These are phyloP conservation scores for Cryptosporidium ryanae DNA, from an alignment of 169 alveolate genomes.

Conservation along the genomic window DNA sequence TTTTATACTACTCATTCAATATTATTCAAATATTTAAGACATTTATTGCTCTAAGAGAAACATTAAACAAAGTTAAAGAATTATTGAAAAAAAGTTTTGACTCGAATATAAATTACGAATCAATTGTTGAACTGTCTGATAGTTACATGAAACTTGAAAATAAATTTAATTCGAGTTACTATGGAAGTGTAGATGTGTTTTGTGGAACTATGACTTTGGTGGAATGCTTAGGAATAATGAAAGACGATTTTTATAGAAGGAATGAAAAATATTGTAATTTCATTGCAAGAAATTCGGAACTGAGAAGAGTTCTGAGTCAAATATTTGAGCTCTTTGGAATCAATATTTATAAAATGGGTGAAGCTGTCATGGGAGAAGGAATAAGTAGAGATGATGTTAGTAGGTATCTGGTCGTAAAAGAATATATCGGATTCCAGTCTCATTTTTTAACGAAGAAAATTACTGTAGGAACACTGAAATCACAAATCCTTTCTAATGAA, in stretches of 20 bases:
- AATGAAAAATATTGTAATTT: slow-evolving; percentile 19
- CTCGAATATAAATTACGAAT: not conserved
- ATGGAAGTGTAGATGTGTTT: not conserved
- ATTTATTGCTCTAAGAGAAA: not conserved
- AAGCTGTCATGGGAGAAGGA: not conserved
- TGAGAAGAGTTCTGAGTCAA: slow-evolving; percentile 9
- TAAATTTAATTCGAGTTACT: not conserved
- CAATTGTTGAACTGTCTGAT: not conserved
- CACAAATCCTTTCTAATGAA: slow-evolving; percentile 1
- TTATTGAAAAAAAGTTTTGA: slow-evolving; percentile 25
- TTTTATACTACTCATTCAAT: slow-evolving; percentile 12
- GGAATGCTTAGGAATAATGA: slow-evolving; percentile 49
- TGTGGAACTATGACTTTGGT: not conserved
- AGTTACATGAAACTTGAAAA: not conserved
- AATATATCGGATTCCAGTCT: not conserved
- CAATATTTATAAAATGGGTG: slow-evolving; percentile 2
- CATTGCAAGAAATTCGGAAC: slow-evolving; percentile 28
- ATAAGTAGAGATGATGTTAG: slow-evolving; percentile 46
- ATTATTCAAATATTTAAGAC: slow-evolving; percentile 4
- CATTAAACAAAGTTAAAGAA: slow-evolving; percentile 8
- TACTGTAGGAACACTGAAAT: not conserved
- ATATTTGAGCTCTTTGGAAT: slow-evolving; percentile 17
- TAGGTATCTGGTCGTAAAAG: slow-evolving; percentile 23
- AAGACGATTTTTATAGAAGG: slow-evolving; percentile 59
- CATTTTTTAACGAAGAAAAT: not conserved